Base-by-base conservation (phyloP, 129 eudicot genomes). In the Lactuca sativa region DNA sequence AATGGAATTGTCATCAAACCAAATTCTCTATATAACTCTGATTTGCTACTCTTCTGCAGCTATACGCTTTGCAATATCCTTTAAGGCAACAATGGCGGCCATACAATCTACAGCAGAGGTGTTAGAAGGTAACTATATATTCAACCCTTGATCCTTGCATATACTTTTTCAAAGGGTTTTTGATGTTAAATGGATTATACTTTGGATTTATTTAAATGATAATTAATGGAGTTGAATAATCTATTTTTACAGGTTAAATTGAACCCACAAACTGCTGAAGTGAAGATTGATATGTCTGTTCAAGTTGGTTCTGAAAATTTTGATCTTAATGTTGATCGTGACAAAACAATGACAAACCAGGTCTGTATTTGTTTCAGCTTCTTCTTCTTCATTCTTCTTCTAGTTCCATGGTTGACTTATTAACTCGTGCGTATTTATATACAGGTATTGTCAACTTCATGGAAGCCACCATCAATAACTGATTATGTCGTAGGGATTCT, bases 11-110 rank as follows among this genome's bases (percentile, higher is more conserved):
- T 52, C 64, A 55, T 6, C 72, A 15, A n/a, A 38, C 40, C 30
- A 14, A 40, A 56, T 56, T 57, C 25, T 21, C 12, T 44, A 9
- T 51, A 14, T 47, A 44, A 9, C 47, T 70, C 40, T 53, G 7
- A 59, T 70, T 53, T 43, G 37, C 55, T 47, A 6, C 58, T 61
- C 10, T 80, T 16, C 32, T 80, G 13, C 80, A 86, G 96, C 68
- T 86, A 31, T 85, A 86, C 64, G 84, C 85, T 51, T 59, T 89
- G 81, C 96, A 89, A 72, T 93, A 82, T 81, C 98, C 98, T 32
- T 63, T 93, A 34, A 79, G 91, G 77, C 87, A 88, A 16, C 11
- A 57, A 52, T 93, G 98, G 96, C 82, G 98, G 21, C 95, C 98
- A 9, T 89, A 89, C 65, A 96, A 85, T 47, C 74, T 89, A 62